These are phyloP conservation scores for Glycine latifolia DNA, from an alignment of 306 rosid species.

Conservation along the genomic window DNA sequence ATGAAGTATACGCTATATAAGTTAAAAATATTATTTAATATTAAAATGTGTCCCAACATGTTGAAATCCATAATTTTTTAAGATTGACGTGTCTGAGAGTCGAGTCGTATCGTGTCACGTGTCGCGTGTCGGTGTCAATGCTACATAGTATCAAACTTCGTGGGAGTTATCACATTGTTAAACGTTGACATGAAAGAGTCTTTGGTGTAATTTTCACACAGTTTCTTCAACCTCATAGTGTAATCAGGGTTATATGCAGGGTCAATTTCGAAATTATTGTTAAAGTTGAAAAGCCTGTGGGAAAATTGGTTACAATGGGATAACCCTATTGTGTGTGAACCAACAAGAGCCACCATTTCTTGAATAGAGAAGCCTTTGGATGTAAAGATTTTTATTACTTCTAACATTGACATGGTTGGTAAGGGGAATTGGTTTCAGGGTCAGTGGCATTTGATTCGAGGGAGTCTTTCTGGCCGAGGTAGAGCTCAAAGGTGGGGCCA, in stretches of 20 bases:
- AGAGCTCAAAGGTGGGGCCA: constrained; percentile 50
- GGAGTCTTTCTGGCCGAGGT: constrained; percentile 57
- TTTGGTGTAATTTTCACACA: constrained; percentile 47
- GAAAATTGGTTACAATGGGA: constrained; percentile 59
- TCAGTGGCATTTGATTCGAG: constrained; percentile 12
- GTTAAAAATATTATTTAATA: no score
- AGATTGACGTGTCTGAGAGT: no score
- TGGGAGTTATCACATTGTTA: constrained; percentile 60
- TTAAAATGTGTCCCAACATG: no score
- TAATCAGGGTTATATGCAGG: constrained; percentile 37
- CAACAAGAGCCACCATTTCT: constrained; percentile 58
- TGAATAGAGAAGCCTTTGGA: constrained; percentile 38
- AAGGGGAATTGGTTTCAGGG: constrained; percentile 36
- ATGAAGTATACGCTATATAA: no score
- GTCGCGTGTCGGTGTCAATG: no score
- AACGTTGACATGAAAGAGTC: constrained; percentile 53
- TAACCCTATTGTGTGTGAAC: constrained; percentile 66
- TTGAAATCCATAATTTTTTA: no score
- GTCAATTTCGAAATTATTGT: constrained; percentile 38
- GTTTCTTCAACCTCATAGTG: constrained; percentile 51
- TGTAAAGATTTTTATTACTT: constrained; percentile 40
- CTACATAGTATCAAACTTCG: constrained; percentile 60
- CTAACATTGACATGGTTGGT: constrained; percentile 50
- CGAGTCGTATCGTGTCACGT: no score
- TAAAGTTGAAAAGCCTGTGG: constrained; percentile 56